Percentiles rank a stretch among this genome's conserved stretches.
phyloP scores from a whole-genome alignment of 2,329 filamentous ascomycete genomes.

The Ustilaginoidea virens region DNA sequence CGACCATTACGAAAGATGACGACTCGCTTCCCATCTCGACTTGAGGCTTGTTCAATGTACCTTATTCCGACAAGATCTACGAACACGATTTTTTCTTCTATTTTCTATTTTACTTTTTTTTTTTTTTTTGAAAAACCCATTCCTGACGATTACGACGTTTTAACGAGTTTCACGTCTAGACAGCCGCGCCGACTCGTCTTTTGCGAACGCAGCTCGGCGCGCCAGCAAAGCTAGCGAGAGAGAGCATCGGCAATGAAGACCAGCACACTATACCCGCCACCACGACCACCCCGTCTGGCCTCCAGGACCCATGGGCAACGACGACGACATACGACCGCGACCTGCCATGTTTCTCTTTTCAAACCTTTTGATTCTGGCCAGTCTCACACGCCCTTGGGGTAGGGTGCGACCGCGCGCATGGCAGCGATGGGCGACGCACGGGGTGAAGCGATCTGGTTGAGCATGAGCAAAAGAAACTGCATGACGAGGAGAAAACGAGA shows the following conservation, averaged over 20 bases:
- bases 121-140: constrained; percentile 7
- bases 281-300: constrained; percentile 23
- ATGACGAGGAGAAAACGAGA: constrained; percentile 1
- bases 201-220: constrained; percentile 14
- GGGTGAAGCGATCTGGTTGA: too few relatives aligned
- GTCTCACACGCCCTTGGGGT: too few relatives aligned
- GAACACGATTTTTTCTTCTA: too few relatives aligned
- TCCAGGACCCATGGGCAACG: too few relatives aligned
- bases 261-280: constrained; percentile 24
- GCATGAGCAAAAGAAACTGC: neutral
- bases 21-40: constrained; percentile 14
- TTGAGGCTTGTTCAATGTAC: constrained; percentile 5
- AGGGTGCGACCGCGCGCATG: too few relatives aligned
- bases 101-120: too few relatives aligned
- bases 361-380: too few relatives aligned
- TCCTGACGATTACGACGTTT: constrained; percentile 31
- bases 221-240: constrained; percentile 12
- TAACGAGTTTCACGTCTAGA: constrained; percentile 31
- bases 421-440: too few relatives aligned
- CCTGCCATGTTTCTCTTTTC: too few relatives aligned
- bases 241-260: constrained; percentile 21
- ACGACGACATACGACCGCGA: too few relatives aligned
- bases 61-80: constrained; percentile 5
- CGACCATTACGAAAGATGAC: constrained; percentile 22
- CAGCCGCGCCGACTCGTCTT: constrained; percentile 21